phyloP scores from a whole-genome alignment of 2,329 filamentous ascomycete genomes.

The Colletotrichum siamense region DNA sequence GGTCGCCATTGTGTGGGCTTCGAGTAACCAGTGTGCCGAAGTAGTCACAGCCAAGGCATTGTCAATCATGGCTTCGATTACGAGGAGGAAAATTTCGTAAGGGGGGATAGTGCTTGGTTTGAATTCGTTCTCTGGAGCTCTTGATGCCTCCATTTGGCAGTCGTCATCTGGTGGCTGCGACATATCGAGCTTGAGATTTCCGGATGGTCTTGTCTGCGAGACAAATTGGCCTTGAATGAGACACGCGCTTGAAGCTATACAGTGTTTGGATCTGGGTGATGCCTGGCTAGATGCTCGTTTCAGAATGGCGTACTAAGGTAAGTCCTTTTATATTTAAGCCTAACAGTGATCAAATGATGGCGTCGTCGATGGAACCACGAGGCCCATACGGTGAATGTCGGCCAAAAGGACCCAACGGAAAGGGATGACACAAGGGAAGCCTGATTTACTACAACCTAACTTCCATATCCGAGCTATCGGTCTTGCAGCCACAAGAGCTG shows the following conservation, averaged over 20 bases:
- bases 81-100: neutral
- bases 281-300: neutral
- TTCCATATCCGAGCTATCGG: neutral
- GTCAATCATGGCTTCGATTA: neutral
- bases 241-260: neutral
- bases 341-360: neutral
- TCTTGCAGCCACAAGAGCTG: neutral
- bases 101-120: neutral
- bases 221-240: neutral
- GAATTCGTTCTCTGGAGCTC: neutral
- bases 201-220: neutral
- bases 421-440: neutral
- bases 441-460: neutral
- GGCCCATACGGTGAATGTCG: neutral
- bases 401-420: neutral
- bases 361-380: neutral
- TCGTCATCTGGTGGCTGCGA: neutral
- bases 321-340: neutral
- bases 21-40: neutral
- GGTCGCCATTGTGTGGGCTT: fast-evolving
- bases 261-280: neutral
- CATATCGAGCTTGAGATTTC: neutral
- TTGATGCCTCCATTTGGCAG: neutral
- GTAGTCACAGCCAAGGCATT: neutral
- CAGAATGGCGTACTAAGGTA: neutral